Conservation (phyloP, 106 monocot species). For the Amphibolis antarctica region DNA sequence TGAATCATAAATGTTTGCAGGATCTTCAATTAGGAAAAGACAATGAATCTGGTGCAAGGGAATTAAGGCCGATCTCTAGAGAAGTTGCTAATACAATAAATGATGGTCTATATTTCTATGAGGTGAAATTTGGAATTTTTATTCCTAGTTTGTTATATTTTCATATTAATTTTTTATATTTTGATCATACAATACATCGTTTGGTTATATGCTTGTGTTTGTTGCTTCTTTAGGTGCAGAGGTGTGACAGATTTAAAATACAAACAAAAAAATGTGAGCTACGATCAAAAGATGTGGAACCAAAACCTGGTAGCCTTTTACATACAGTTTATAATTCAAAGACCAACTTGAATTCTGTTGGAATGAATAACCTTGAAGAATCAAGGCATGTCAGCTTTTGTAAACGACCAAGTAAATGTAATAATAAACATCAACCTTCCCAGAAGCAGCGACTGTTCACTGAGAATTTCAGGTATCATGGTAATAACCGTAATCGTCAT, state of each 20-base stretch:
- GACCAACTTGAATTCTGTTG: slow-evolving; percentile 8
- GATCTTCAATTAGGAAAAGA: slow-evolving; percentile 29
- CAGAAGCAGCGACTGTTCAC: slow-evolving; percentile 62
- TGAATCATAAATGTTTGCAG: slow-evolving; percentile 16
- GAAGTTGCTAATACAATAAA: slow-evolving; percentile 64
- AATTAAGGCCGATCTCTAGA: slow-evolving; percentile 40
- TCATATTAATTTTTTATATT: slow-evolving; percentile 1
- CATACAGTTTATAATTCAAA: slow-evolving; percentile 27
- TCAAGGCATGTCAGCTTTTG: slow-evolving; percentile 33
- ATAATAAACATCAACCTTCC: slow-evolving; percentile 32
- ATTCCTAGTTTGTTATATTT: not conserved
- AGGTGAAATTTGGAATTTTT: slow-evolving; percentile 31
- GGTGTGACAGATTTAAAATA: slow-evolving; percentile 20
- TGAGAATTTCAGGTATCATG: slow-evolving; percentile 34
- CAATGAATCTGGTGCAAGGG: slow-evolving; percentile 17
- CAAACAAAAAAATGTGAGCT: too few relatives aligned
- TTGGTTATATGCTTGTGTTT: not conserved
- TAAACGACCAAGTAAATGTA: slow-evolving; percentile 51
- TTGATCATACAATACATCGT: too few relatives aligned
- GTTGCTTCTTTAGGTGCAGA: slow-evolving; percentile 42
- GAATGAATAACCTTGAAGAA: slow-evolving; percentile 40
- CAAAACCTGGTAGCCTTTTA: slow-evolving; percentile 16
- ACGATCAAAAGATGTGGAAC: slow-evolving; percentile 25
- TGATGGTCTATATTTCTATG: slow-evolving; percentile 83
- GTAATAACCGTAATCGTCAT: slow-evolving; percentile 25